Percentiles rank a stretch among this genome's conserved stretches.
These are phyloP conservation scores for Microthlaspi erraticum DNA, from an alignment of 345 rosid genomes.

Conservation along the genomic window DNA sequence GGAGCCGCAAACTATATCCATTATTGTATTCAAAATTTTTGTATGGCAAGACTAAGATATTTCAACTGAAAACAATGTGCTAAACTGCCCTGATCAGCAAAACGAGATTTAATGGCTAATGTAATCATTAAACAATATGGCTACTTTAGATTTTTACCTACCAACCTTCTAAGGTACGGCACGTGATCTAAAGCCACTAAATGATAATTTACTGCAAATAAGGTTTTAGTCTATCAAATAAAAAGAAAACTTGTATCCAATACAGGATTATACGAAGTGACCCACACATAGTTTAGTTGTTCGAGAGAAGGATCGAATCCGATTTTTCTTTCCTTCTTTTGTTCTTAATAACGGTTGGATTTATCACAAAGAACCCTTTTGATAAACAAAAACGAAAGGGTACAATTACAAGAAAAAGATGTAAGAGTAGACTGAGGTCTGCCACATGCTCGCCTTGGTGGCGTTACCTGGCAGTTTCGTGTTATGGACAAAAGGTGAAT, in stretches of 20 bases:
- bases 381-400: too few relatives aligned
- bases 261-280: too few relatives aligned
- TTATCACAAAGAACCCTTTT: not conserved
- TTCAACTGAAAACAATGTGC: not conserved
- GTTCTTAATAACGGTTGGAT: too few relatives aligned
- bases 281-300: too few relatives aligned
- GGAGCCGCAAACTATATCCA: too few relatives aligned
- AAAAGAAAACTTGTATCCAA: too few relatives aligned
- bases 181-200: too few relatives aligned
- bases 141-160: constrained; percentile 1
- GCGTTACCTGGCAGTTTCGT: not conserved
- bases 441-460: not conserved
- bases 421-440: not conserved
- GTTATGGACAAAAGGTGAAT: not conserved
- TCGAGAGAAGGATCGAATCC: too few relatives aligned
- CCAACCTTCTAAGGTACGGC: constrained; percentile 29
- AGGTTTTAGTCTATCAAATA: too few relatives aligned
- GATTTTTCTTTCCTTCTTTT: too few relatives aligned
- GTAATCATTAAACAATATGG: constrained; percentile 3
- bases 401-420: too few relatives aligned
- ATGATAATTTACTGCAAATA: too few relatives aligned
- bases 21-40: not conserved
- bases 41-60: not conserved
- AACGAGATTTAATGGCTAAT: not conserved
- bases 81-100: not conserved